Evolutionary conservation across 2,329 filamentous ascomycete species (phyloP).

Genomic region (Colletotrichum eremochloae): DNA sequence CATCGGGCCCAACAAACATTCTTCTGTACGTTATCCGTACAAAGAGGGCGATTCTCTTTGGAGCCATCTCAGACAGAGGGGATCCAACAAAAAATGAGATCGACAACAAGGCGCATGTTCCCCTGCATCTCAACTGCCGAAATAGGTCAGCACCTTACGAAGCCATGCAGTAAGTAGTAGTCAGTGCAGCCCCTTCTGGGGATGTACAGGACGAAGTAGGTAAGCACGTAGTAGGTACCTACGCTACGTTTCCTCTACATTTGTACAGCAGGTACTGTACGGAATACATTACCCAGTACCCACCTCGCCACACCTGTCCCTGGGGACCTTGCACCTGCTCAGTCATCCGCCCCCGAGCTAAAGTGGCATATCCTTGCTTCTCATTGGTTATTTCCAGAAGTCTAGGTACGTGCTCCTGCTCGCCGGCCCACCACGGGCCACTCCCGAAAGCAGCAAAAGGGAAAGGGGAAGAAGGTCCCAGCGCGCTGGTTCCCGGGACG

Average conservation of each 20-base stretch:
- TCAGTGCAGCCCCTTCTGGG: no score
- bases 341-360: background rate
- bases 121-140: constrained; percentile 19
- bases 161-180: constrained; percentile 2
- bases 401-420: no score
- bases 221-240: background rate
- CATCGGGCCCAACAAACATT: background rate
- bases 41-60: background rate
- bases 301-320: background rate
- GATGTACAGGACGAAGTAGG: no score
- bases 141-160: constrained; percentile 12
- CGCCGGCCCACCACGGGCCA: constrained; percentile 34
- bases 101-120: background rate
- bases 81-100: background rate
- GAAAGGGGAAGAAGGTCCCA: constrained; percentile 32
- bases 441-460: constrained; percentile 33
- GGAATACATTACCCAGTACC: background rate
- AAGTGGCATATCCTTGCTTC: background rate
- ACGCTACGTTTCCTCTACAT: background rate
- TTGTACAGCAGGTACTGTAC: no score
- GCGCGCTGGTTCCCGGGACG: constrained; percentile 41
- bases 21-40: background rate
- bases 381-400: constrained; percentile 4
- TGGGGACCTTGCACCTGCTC: background rate
- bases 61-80: background rate